A percentile compares a stretch with the other conserved stretches of the same genome.
Evolutionary conservation across 78 protist genomes (phyloP).

Genomic region (Chrysochromulina tobinii): DNA sequence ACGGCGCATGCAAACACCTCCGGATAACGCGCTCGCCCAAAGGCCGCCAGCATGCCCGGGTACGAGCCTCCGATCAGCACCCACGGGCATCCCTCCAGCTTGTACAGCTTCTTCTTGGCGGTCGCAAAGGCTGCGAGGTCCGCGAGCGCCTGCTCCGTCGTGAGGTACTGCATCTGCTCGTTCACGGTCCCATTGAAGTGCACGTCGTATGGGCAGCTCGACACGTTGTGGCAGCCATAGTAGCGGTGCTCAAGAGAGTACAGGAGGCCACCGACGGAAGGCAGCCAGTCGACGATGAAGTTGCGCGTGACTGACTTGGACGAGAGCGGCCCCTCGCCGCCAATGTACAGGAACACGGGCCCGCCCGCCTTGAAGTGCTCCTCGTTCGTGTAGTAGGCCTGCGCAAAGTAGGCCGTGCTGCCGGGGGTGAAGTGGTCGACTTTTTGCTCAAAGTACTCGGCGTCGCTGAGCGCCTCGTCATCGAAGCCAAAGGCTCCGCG

Average conservation of each 20-base stretch:
- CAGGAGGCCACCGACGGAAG: constrained; percentile 47
- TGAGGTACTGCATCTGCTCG: constrained; percentile 18
- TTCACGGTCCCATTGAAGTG: too few species aligned
- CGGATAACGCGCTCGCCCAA: constrained; percentile 58
- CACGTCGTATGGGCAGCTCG: constrained; percentile 25
- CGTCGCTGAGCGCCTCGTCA: too few species aligned
- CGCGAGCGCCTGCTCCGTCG: constrained; percentile 72
- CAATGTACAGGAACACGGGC: constrained; percentile 65
- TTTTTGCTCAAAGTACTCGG: too few species aligned
- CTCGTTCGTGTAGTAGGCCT: constrained; percentile 32
- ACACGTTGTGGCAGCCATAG: constrained; percentile 50
- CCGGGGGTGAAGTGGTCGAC: constrained; percentile 37
- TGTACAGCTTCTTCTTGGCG: neutral
- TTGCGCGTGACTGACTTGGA: constrained; percentile 47
- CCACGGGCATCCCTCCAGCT: constrained; percentile 42
- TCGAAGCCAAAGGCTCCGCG: too few species aligned
- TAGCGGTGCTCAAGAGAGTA: constrained; percentile 61
- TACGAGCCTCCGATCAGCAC: constrained; percentile 64
- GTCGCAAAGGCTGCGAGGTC: constrained; percentile 62
- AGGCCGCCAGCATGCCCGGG: constrained; percentile 61
- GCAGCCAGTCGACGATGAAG: constrained; percentile 57
- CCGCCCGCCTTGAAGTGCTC: constrained; percentile 22
- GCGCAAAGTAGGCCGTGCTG: constrained; percentile 3
- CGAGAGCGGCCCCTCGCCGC: constrained; percentile 64
- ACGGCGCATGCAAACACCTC: constrained; percentile 48